Base-by-base conservation (phyloP, 805 yeast genomes). In the Teunomyces gatunensis region DNA sequence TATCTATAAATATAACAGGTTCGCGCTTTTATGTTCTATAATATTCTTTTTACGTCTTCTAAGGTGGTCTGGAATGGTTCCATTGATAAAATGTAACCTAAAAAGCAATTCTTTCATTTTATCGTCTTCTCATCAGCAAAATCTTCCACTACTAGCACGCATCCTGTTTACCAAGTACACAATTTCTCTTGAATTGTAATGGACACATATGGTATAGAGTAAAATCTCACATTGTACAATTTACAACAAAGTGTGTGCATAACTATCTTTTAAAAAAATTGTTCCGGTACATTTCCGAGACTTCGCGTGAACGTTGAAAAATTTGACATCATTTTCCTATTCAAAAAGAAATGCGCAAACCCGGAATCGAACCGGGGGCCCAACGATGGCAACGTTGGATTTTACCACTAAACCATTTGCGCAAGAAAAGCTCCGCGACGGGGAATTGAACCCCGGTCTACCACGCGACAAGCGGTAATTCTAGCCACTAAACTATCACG, bases 291-390 rank as follows among this genome's bases (percentile, higher is more conserved):
- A 21, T 21, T 21, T 21, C 25, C 25, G 6, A 6, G 4, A 21
- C 25, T 21, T 21, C 7, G 25, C 25, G 25, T 6, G 6, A 21
- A 21, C 2, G 25, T 21, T 18, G 4, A 21, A 12, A 29, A 29
- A 13, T 3, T 29, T n/a, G 33, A 12, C 15, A 29, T n/a, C 15
- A 12, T 12, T 6, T 11, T 29, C 9, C 13, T 10, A 10, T 12
- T 7, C 5, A 29, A 29, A 29, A 29, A n/a, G n/a, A 29, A 29
- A 12, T 29, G 33, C 33, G 33, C 33, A 29, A 29, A 29, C 33
- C 33, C 33, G 33, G 33, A 29, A 29, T 29, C 33, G 34, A 30
- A 30, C 34, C 34, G 34, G 34, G 34, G 34, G 34, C 34, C 34
- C 34, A 30, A 30, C 34, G 34, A 30, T 30, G 34, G 34, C 34